Evolutionary conservation across 1,139 yeast genomes (phyloP), one percentile per base, ranked within the genome.

Genomic region (Hyphopichia wangnamkhiaoensis): DNA sequence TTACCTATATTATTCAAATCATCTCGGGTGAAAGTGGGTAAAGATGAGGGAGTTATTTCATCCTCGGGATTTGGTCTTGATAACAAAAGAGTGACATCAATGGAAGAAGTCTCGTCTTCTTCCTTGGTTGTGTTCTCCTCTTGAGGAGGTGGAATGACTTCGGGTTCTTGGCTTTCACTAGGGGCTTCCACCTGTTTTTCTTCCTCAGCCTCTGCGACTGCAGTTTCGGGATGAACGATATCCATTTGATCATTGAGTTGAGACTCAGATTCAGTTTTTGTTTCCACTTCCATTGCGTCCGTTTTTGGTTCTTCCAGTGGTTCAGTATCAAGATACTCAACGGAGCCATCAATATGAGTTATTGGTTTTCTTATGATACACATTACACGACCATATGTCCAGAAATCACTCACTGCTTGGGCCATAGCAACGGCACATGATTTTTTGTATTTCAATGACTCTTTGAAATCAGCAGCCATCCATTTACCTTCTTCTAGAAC

Each of bases 391-490:
- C 96, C 97, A 49, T 75, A 76, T 1, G 54, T 65, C 95, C 95
- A 90, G 53, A 80, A 90, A 43, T 89, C 96, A 46, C 66, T 65
- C 0, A 91, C 75, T 0, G 91, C 85, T 42, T 79, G 81, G 0
- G 97, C 84, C 24, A 91, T 66, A 32, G 74, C 71, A 10, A 79
- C 76, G 55, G 94, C 85, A 40, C 84, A 76, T 1, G 90, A 85
- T 44, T 80, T 67, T 56, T 84, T 87, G 53, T 74, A 79, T 56
- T 85, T 84, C 16, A 79, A 58, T 28, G 80, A 83, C 56, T 90
- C 95, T 42, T 73, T 77, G 52, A 84, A 84, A 56, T 90, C 96
- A 5, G 76, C 73, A 6, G 90, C 79, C 82, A 90, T 74, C 96
- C 97, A 90, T 47, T 79, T 79, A 50, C 81, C 87, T 58, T 93